These are phyloP conservation scores for Eutrema japonicum DNA, from an alignment of 345 rosid species.

Conservation along the genomic window DNA sequence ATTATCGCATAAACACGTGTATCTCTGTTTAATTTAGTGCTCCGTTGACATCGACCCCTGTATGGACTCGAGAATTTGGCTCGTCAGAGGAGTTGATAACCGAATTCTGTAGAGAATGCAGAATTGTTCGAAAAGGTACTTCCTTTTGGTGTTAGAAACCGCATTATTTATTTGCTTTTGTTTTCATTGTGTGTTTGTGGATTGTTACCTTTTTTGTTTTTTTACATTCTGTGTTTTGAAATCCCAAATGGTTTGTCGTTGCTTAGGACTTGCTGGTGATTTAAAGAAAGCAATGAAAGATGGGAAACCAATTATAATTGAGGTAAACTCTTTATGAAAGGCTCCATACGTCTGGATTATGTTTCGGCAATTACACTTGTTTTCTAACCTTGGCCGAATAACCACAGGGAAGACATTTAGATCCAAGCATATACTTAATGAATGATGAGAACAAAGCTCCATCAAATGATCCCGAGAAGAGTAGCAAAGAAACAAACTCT, in stretches of 20 bases:
- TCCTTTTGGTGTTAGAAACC: conserved; percentile 10
- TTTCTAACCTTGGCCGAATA: conserved; percentile 23
- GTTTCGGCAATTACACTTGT: neutral
- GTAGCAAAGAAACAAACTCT: conserved; percentile 39
- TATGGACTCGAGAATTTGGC: conserved; percentile 85
- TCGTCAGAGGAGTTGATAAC: conserved; percentile 90
- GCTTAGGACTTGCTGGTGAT: conserved; percentile 94
- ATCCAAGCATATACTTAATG: conserved; percentile 96
- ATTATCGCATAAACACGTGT: neutral
- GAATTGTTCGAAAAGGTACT: conserved; percentile 96
- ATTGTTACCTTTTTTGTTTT: conserved; percentile 12
- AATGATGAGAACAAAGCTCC: conserved; percentile 78
- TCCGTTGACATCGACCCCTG: conserved; percentile 87
- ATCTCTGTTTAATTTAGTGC: conserved; percentile 57
- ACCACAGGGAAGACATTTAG: conserved; percentile 90
- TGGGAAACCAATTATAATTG: conserved; percentile 97
- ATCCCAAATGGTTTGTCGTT: conserved; percentile 28
- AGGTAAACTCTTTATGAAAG: conserved; percentile 51
- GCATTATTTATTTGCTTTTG: neutral
- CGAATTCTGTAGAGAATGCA: conserved; percentile 95
- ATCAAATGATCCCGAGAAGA: conserved; percentile 49
- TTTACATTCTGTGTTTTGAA: conserved; percentile 3
- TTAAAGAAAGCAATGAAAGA: conserved; percentile 99
- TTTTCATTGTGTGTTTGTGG: neutral
- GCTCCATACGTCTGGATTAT: neutral